phyloP scores from a whole-genome alignment of 768 basidiomycete genomes.

The Amanita polypyramis region DNA sequence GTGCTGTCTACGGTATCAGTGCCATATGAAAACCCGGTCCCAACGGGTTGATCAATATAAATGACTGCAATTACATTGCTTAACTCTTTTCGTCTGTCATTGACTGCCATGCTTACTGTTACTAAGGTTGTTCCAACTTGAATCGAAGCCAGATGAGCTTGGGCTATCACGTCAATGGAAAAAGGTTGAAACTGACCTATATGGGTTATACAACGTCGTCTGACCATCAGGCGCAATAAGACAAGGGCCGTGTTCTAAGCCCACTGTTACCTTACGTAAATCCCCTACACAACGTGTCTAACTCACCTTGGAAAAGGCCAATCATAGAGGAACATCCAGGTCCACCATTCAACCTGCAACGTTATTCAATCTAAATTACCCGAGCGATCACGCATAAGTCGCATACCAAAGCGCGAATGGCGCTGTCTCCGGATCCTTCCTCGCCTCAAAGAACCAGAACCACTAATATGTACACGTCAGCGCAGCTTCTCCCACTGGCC shows the following conservation, averaged over 20 bases:
- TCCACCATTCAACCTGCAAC: conserved; percentile 42
- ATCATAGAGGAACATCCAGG: conserved; percentile 59
- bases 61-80: conserved; percentile 33
- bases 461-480: conserved; percentile 27
- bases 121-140: conserved; percentile 58
- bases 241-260: conserved; percentile 57
- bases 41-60: conserved; percentile 63
- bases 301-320: conserved; percentile 39
- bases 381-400: neutral
- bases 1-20: conserved; percentile 46
- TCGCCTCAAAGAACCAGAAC: conserved; percentile 70
- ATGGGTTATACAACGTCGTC: conserved; percentile 50
- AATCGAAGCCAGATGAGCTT: neutral
- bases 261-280: neutral
- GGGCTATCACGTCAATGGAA: neutral
- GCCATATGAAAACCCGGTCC: conserved; percentile 55
- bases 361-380: neutral
- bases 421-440: conserved; percentile 46
- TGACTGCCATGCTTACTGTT: conserved; percentile 34
- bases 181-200: conserved; percentile 27
- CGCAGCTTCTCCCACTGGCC: neutral
- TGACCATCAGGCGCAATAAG: conserved; percentile 41
- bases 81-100: neutral
- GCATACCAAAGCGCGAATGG: conserved; percentile 56
- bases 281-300: neutral